A percentile compares a stretch with the other conserved stretches of the same genome.
Evolutionary conservation across 306 rosid genomes (phyloP).

Genomic region (Abrus pulchellus): DNA sequence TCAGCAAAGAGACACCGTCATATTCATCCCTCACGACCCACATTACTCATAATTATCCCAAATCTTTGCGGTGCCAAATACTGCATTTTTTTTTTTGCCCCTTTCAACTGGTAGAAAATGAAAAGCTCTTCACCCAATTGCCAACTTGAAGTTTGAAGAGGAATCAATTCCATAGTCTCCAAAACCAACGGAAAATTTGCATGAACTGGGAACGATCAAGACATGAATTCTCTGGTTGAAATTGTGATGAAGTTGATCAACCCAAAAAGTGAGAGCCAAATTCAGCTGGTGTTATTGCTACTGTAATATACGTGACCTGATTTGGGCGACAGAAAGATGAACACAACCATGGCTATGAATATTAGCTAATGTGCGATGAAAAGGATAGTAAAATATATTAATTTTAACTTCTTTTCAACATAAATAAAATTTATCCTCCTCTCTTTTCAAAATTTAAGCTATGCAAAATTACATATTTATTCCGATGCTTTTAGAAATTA

Average conservation of each 20-base stretch:
- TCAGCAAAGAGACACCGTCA: not conserved
- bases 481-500: too few relatives aligned
- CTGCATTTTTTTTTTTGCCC: constrained; percentile 12
- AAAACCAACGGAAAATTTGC: not conserved
- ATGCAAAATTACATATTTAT: too few relatives aligned
- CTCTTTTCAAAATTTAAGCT: too few relatives aligned
- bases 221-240: not conserved
- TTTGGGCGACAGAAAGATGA: too few relatives aligned
- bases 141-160: constrained; percentile 41
- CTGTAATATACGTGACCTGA: too few relatives aligned
- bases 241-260: too few relatives aligned
- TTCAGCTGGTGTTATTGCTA: not conserved
- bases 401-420: too few relatives aligned
- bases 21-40: constrained; percentile 13
- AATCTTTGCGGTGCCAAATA: constrained; percentile 42
- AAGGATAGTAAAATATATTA: too few relatives aligned
- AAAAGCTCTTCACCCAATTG: constrained; percentile 21
- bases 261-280: not conserved
- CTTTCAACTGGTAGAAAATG: not conserved
- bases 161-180: not conserved
- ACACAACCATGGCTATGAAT: too few relatives aligned
- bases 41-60: constrained; percentile 9
- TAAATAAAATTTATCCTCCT: too few relatives aligned
- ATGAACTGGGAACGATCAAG: not conserved
- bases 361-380: too few relatives aligned